Evolutionary conservation across 768 basidiomycete genomes (phyloP), one percentile per base, ranked within the genome.

Genomic region (Rhodotorula kratochvilovae): DNA sequence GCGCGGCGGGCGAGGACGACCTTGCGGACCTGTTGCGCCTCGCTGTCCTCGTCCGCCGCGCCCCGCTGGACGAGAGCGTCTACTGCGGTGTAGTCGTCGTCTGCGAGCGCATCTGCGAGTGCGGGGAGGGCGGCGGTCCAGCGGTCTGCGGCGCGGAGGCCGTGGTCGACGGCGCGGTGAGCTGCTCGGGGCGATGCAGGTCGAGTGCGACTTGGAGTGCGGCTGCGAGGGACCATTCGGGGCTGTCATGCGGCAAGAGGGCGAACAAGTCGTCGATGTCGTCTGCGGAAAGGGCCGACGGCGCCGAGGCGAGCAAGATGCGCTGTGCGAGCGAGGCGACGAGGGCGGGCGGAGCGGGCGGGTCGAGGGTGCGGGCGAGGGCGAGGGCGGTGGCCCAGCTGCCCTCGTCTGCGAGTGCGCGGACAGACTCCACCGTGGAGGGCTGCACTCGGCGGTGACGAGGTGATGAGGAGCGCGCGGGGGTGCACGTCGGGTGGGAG

Each of bases 171-270:
- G 39, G 92, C 81, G 16, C 82, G 81, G 61, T 83, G 83, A 73
- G 91, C 87, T 23, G 86, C 80, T 63, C 78, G 79, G 31, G 84
- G 81, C 78, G 87, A 82, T 71, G 88, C 82, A n/a, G 88, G 81
- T 35, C 88, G 79, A 67, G 84, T 81, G 91, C 90, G 35, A 83
- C 81, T 13, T 23, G 48, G 39, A 65, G 25, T 75, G 86, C 89
- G 5, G 90, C 89, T n/a, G 88, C 86, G 48, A 84, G 85, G 25
- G 87, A 88, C 90, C 90, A 92, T 16, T 87, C 80, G 33, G 84
- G 77, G 33, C 82, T 79, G 36, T 8, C 6, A 13, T n/a, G 17
- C 5, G 53, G 39, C 39, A 55, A 13, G 53, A 55, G 39, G 5
- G 36, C 16, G 42, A 35, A 55, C 53, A 89, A 81, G 53, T 78